Percentiles rank a stretch among this genome's conserved stretches.
Evolutionary conservation across 257 asterid species (phyloP).

Genomic region (Lithospermum erythrorhizon): DNA sequence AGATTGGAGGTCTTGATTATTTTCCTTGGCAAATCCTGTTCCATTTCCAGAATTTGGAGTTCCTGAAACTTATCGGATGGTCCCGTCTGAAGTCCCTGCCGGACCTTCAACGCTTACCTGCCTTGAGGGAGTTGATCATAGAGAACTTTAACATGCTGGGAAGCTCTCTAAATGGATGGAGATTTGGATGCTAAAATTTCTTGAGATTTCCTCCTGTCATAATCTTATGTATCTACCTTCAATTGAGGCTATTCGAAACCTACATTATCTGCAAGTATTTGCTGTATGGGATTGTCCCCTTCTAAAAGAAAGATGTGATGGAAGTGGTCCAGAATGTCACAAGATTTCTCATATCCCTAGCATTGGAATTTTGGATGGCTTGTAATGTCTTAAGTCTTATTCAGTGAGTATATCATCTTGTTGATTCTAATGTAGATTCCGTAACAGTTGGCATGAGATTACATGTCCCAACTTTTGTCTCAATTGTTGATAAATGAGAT

Average conservation of each 20-base stretch:
- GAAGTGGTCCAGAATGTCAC: conserved; percentile 11
- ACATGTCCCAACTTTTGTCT: too few relatives aligned
- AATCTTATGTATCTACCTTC: conserved; percentile 12
- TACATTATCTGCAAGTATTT: neutral
- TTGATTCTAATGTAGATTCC: too few relatives aligned
- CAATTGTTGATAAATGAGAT: too few relatives aligned
- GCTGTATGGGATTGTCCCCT: neutral
- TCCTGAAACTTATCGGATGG: neutral
- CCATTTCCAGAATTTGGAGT: neutral
- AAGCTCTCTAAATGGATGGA: conserved; percentile 19
- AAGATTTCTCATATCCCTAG: conserved; percentile 8
- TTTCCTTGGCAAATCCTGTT: neutral
- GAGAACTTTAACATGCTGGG: neutral
- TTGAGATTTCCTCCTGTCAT: neutral
- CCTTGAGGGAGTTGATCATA: neutral
- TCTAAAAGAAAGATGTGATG: conserved; percentile 5
- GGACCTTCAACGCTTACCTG: conserved; percentile 5
- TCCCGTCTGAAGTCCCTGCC: conserved; percentile 9
- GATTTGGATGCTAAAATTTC: neutral
- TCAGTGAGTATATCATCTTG: too few relatives aligned
- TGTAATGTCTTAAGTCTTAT: too few relatives aligned
- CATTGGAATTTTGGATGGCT: too few relatives aligned
- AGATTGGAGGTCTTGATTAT: neutral
- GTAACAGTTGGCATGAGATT: too few relatives aligned
- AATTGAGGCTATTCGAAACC: conserved; percentile 2